Percentiles rank a stretch among this genome's conserved stretches.
Evolutionary conservation across 2,329 filamentous ascomycete genomes (phyloP).

Genomic region (Fusarium gaditjirri): DNA sequence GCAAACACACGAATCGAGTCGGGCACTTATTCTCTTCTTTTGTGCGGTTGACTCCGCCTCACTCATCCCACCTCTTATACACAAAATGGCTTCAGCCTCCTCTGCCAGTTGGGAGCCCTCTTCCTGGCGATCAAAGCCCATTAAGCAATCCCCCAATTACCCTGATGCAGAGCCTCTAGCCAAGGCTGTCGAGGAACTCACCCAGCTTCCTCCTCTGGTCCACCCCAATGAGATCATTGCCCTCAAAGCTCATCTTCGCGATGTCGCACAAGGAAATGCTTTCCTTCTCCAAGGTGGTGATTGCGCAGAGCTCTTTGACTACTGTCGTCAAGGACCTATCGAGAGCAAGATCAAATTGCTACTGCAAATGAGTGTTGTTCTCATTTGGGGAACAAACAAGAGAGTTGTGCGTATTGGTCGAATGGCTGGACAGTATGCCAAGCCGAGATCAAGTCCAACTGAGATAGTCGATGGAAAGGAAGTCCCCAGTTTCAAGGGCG

Average conservation of each 20-base stretch:
- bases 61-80: slow-evolving; percentile 7
- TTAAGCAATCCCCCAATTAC: slow-evolving; percentile 80
- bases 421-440: slow-evolving; percentile 98
- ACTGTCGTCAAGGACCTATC: slow-evolving; percentile 89
- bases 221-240: slow-evolving; percentile 83
- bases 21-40: neutral
- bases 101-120: slow-evolving; percentile 63
- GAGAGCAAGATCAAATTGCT: slow-evolving; percentile 97
- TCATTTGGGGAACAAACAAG: slow-evolving; percentile 86
- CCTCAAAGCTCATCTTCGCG: slow-evolving; percentile 80
- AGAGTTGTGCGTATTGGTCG: slow-evolving; percentile 93
- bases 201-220: slow-evolving; percentile 79
- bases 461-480: slow-evolving; percentile 83
- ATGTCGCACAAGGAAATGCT: slow-evolving; percentile 89
- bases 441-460: slow-evolving; percentile 88
- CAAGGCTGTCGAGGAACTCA: slow-evolving; percentile 71
- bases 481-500: slow-evolving; percentile 91
- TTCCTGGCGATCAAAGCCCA: slow-evolving; percentile 82
- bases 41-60: slow-evolving; percentile 5
- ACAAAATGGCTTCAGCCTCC: slow-evolving; percentile 47
- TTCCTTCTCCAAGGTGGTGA: slow-evolving; percentile 97
- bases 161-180: slow-evolving; percentile 69
- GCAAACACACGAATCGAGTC: neutral
- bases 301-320: slow-evolving; percentile 97
- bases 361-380: slow-evolving; percentile 94